A percentile compares a stretch with the other conserved stretches of the same genome.
Evolutionary conservation across 1,284 basidiomycete species (phyloP).

Genomic region (Naganishia liquefaciens): DNA sequence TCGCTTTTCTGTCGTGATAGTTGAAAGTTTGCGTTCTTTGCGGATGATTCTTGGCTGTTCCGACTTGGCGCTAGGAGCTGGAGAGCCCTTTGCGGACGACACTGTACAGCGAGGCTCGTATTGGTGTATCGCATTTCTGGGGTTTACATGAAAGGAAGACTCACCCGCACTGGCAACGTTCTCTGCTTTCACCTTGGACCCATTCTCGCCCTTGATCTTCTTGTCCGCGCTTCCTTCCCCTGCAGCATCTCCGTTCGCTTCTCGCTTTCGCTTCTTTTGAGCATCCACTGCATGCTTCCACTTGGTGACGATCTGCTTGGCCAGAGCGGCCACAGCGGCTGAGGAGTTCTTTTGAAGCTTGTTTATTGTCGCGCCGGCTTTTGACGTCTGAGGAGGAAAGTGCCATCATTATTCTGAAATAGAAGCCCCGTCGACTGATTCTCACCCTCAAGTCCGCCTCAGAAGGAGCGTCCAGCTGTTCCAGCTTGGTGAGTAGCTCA

Average conservation of each 20-base stretch:
- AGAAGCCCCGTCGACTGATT: neutral
- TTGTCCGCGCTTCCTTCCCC: conserved; percentile 25
- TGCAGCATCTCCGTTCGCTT: conserved; percentile 24
- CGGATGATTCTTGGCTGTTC: conserved; percentile 4
- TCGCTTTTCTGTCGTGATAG: conserved; percentile 25
- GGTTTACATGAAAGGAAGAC: neutral
- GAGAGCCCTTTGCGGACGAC: conserved; percentile 27
- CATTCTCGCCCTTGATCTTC: conserved; percentile 30
- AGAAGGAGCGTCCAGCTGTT: conserved; percentile 13
- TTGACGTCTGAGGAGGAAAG: conserved; percentile 25
- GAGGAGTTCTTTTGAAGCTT: conserved; percentile 32
- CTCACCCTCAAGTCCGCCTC: conserved; percentile 28
- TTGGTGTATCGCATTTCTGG: neutral
- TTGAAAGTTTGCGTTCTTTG: conserved; percentile 24
- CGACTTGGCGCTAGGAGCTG: conserved; percentile 24
- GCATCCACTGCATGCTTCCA: conserved; percentile 34
- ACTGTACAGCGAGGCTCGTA: conserved; percentile 1
- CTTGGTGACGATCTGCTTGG: conserved; percentile 31
- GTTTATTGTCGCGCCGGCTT: conserved; percentile 35
- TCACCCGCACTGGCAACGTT: conserved; percentile 16
- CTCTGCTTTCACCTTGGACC: conserved; percentile 13
- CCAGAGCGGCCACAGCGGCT: conserved; percentile 23
- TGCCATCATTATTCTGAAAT: neutral
- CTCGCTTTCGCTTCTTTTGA: conserved; percentile 34
- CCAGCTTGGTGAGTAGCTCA: conserved; percentile 25